Percentiles rank a stretch among this genome's conserved stretches.
These are phyloP conservation scores for baker's yeast (Saccharomyces cerevisiae) DNA, from an alignment of 805 yeast species.

Conservation along the genomic window DNA sequence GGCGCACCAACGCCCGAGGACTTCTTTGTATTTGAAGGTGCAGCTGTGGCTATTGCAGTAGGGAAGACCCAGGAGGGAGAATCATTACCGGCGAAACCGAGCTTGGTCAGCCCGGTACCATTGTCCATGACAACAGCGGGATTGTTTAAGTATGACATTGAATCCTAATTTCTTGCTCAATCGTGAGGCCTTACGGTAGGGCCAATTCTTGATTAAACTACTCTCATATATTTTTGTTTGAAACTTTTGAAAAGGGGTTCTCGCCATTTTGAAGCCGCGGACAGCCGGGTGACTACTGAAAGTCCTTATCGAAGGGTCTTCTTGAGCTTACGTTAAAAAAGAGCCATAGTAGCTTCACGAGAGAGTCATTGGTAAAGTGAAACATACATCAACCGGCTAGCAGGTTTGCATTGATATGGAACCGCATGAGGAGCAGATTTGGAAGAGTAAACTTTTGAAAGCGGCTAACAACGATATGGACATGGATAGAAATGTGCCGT, in stretches of 20 bases:
- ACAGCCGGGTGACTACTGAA: background rate
- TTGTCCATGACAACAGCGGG: constrained; percentile 98
- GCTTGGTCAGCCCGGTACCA: constrained; percentile 95
- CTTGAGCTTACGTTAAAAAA: background rate
- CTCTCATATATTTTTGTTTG: background rate
- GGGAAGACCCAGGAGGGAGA: constrained; percentile 96
- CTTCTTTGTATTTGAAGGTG: constrained; percentile 34
- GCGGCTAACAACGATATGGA: background rate
- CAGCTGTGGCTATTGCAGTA: constrained; percentile 80
- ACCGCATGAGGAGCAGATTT: background rate
- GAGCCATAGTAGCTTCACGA: background rate
- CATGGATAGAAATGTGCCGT: background rate
- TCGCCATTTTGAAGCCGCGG: background rate
- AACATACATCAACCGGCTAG: background rate
- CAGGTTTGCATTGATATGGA: background rate
- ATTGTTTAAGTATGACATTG: constrained; percentile 57
- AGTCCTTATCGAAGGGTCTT: background rate
- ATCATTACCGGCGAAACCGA: constrained; percentile 98
- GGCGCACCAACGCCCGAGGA: constrained; percentile 24
- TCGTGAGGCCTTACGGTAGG: constrained; percentile 1
- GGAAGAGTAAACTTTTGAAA: background rate
- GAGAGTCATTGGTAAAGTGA: background rate
- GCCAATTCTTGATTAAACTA: background rate
- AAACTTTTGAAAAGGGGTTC: background rate
- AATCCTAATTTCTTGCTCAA: constrained; percentile 2